A percentile compares a stretch with the other conserved stretches of the same genome.
Evolutionary conservation across 2,329 filamentous ascomycete species (phyloP).

Genomic region (Phoma sp.): DNA sequence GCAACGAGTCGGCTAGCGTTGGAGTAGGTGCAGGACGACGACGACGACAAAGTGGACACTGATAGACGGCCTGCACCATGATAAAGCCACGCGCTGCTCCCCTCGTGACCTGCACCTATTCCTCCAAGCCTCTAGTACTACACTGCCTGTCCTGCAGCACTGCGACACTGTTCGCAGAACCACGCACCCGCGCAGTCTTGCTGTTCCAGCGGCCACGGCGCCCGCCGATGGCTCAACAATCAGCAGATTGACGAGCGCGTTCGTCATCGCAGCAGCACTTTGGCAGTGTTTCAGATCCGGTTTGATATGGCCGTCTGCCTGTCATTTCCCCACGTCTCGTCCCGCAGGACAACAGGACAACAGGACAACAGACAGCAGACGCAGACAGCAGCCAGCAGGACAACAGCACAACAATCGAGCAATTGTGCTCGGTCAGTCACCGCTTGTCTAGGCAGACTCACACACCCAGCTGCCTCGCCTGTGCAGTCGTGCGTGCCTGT

Average conservation of each 20-base stretch:
- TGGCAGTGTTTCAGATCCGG: slow-evolving; percentile 11
- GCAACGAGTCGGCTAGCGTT: slow-evolving; percentile 22
- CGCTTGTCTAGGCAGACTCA: slow-evolving; percentile 11
- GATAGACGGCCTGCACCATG: slow-evolving; percentile 16
- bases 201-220: slow-evolving; percentile 5
- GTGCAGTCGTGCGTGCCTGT: background rate
- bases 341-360: slow-evolving; percentile 8
- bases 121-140: slow-evolving; percentile 5
- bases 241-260: slow-evolving; percentile 3
- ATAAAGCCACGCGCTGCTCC: slow-evolving; percentile 7
- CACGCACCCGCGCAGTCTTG: background rate
- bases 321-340: slow-evolving; percentile 17
- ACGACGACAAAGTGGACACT: slow-evolving; percentile 4
- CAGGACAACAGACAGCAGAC: too few relatives aligned
- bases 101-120: slow-evolving; percentile 8
- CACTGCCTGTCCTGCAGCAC: background rate
- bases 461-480: background rate
- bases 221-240: slow-evolving; percentile 8
- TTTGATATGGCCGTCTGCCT: slow-evolving; percentile 11
- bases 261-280: slow-evolving; percentile 16
- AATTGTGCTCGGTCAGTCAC: too few relatives aligned
- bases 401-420: too few relatives aligned
- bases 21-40: slow-evolving; percentile 9
- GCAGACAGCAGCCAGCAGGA: too few relatives aligned
- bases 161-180: background rate